Percentiles rank a stretch among this genome's conserved stretches.
phyloP scores from a whole-genome alignment of 305 asterid species.

The Ajuga reptans region DNA sequence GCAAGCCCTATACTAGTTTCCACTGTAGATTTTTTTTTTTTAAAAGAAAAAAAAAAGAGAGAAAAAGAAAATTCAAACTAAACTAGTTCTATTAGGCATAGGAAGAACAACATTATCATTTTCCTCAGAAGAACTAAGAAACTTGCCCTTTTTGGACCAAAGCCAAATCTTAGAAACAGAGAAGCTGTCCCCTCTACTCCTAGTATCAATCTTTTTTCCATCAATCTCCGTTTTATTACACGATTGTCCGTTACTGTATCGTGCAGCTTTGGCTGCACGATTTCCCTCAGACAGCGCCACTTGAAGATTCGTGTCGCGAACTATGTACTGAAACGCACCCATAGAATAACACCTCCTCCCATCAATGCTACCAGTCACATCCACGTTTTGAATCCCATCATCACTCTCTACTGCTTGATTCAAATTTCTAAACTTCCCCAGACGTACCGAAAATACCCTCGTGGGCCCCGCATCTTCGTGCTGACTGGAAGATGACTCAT shows the following conservation, averaged over 20 bases:
- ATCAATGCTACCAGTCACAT: conserved; percentile 38
- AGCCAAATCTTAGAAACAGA: conserved; percentile 74
- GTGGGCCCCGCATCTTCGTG: conserved; percentile 22
- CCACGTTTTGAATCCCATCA: conserved; percentile 15
- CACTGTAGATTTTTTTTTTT: background rate
- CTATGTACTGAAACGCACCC: conserved; percentile 57
- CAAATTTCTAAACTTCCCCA: conserved; percentile 43
- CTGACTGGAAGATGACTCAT: background rate
- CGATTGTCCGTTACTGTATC: conserved; percentile 7
- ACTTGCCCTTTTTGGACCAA: conserved; percentile 52
- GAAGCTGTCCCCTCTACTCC: conserved; percentile 53
- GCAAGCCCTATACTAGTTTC: background rate
- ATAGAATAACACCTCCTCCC: conserved; percentile 60
- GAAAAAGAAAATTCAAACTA: conserved; percentile 20
- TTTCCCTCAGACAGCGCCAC: conserved; percentile 30
- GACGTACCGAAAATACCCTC: conserved; percentile 39
- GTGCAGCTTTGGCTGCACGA: background rate
- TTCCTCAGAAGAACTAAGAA: conserved; percentile 20
- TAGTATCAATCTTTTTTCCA: conserved; percentile 35
- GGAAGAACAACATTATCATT: conserved; percentile 22
- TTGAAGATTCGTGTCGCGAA: conserved; percentile 33
- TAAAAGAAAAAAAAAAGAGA: background rate
- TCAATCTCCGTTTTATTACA: conserved; percentile 22
- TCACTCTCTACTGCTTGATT: conserved; percentile 22
- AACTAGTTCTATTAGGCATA: conserved; percentile 20